Base-by-base conservation (phyloP, 352 stramenopile species). In the Phytophthora citricola region DNA sequence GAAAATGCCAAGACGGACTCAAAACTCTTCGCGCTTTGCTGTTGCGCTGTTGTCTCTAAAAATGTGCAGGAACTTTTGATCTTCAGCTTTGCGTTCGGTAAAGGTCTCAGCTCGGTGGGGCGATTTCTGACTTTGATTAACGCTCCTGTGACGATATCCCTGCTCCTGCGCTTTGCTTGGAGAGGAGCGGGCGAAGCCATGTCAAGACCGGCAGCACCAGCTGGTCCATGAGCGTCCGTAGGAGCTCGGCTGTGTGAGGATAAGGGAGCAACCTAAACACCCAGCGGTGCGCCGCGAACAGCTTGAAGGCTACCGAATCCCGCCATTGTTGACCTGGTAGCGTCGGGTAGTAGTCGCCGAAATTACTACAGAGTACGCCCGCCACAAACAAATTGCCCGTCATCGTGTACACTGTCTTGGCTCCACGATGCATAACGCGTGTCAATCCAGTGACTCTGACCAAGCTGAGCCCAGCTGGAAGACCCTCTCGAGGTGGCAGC, bases 341-440 rank as follows among this genome's bases (percentile, higher is more conserved):
- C 40, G 50, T 51, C 22, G 77, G 80, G 40, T 93, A 93, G 40
- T 78, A 78, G 69, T 91, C 83, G 50, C 81, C 85, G 48, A 92
- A 93, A 75, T 90, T 93, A 63, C 83, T 91, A 64, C 85, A 93
- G 40, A 91, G 68, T 57, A 81, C 79, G 50, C 80, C 80, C 44
- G 89, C 70, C 44, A 92, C 79, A 50, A 93, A 78, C 43, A 92
- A 17, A 46, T 84, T 90, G 64, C 83, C 83, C n/a, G 73, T 75
- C 36, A 68, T 81, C 7, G 81, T 90, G 75, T 92, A 91, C 31
- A 91, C 74, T 3, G 81, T 91, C 39, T 84, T 66, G 24, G 75
- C 81, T 2, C 76, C 68, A 12, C 50, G 64, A 22, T 55, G 70
- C 24, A 48, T 63, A 34, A 74, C 66, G 7, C 26, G 26, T 6